A percentile compares a stretch with the other conserved stretches of the same genome.
phyloP scores from a whole-genome alignment of 148 eudicot genomes.

The Diospyros lotus region DNA sequence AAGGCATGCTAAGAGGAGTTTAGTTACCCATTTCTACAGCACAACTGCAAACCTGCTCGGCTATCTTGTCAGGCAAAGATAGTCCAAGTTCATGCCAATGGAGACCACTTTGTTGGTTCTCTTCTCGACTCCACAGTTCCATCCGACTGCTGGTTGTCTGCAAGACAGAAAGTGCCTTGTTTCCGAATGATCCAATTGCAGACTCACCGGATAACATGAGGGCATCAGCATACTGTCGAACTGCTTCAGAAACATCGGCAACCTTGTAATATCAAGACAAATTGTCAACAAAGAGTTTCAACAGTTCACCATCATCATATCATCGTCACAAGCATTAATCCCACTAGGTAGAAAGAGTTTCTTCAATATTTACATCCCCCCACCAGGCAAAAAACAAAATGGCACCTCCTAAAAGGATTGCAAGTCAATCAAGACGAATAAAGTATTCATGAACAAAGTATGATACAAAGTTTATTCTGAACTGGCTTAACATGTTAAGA shows the following conservation, averaged over 20 bases:
- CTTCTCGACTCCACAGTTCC: conserved; percentile 39
- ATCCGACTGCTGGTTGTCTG: conserved; percentile 35
- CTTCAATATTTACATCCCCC: too few species aligned
- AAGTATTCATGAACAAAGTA: not conserved
- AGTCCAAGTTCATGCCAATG: conserved; percentile 19
- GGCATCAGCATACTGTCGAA: conserved; percentile 49
- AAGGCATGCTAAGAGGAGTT: conserved; percentile 1
- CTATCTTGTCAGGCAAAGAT: conserved; percentile 35
- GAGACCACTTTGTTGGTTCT: conserved; percentile 18
- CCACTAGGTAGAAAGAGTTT: too few species aligned
- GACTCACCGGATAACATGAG: conserved; percentile 54
- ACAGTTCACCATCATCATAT: not conserved
- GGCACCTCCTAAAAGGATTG: not conserved
- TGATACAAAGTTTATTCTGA: not conserved
- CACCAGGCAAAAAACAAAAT: not conserved
- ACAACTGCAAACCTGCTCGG: conserved; percentile 40
- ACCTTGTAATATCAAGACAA: conserved; percentile 23
- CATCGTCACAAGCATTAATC: too few species aligned
- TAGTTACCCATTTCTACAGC: conserved; percentile 48
- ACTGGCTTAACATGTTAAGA: not conserved
- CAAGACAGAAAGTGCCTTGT: conserved; percentile 43
- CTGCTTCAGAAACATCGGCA: conserved; percentile 56
- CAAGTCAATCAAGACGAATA: not conserved
- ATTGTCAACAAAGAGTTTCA: not conserved
- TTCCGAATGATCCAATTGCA: conserved; percentile 41